Conservation (phyloP, 2,329 filamentous ascomycete species). For the Moelleriella libera region DNA sequence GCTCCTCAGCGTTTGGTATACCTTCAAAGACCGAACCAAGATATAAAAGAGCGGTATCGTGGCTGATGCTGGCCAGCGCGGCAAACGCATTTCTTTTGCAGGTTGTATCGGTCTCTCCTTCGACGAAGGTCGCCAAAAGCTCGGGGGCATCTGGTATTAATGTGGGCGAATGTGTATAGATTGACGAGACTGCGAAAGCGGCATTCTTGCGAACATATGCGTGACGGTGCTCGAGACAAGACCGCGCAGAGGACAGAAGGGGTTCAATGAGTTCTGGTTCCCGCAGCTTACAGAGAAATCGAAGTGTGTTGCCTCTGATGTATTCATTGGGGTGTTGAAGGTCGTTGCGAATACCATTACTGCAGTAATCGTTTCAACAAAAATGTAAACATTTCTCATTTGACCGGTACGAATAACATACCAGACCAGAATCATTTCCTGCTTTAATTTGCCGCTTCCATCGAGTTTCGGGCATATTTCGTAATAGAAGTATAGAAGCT, state of each 20-base stretch:
- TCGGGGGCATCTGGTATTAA: conserved; percentile 94
- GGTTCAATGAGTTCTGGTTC: conserved; percentile 95
- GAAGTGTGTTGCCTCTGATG: conserved; percentile 92
- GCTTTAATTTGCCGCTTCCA: conserved; percentile 83
- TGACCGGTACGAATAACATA: conserved; percentile 19
- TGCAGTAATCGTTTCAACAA: conserved; percentile 19
- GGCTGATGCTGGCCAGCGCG: conserved; percentile 78
- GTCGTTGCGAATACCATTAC: conserved; percentile 96
- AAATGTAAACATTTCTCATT: not conserved
- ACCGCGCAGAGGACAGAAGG: conserved; percentile 78
- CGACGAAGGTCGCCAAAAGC: conserved; percentile 77
- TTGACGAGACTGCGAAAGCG: conserved; percentile 86
- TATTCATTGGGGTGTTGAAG: conserved; percentile 97
- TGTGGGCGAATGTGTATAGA: conserved; percentile 78
- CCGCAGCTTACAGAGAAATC: conserved; percentile 91
- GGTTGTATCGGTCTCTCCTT: conserved; percentile 80
- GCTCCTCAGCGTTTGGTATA: conserved; percentile 85
- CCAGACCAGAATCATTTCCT: conserved; percentile 99
- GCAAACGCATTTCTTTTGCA: conserved; percentile 98
- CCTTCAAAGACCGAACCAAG: conserved; percentile 82
- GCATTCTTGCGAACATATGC: conserved; percentile 98
- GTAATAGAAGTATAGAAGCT: conserved; percentile 97
- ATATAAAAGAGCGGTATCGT: conserved; percentile 82
- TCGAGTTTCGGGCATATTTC: conserved; percentile 97
- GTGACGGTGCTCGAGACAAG: conserved; percentile 89